Evolutionary conservation across 169 alveolate genomes (phyloP).

Genomic region (Cryptosporidium canis): DNA sequence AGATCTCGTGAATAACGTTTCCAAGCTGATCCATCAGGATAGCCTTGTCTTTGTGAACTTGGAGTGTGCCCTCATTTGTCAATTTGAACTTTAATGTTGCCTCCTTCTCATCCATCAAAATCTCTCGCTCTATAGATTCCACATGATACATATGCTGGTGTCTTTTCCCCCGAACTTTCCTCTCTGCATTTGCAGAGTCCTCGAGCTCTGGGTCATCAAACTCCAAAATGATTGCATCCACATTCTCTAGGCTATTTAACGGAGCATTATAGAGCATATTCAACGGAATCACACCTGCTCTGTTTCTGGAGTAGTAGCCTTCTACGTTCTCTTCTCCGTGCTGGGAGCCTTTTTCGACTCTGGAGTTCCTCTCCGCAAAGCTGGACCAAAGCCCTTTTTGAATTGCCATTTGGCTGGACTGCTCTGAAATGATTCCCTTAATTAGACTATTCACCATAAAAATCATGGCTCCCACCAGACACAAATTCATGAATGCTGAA

Average conservation of each 20-base stretch:
- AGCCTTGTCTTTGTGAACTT: constrained; percentile 25
- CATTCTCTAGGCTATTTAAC: constrained; percentile 29
- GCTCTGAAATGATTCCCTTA: neutral
- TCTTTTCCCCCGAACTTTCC: neutral
- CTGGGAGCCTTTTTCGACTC: neutral
- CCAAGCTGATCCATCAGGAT: constrained; percentile 23
- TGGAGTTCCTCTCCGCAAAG: constrained; percentile 7
- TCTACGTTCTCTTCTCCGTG: neutral
- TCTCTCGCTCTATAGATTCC: constrained; percentile 38
- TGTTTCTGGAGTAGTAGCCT: neutral
- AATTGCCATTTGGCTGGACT: neutral
- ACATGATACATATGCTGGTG: constrained; percentile 50
- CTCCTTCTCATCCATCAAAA: constrained; percentile 3
- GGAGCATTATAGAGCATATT: constrained; percentile 57
- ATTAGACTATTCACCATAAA: constrained; percentile 16
- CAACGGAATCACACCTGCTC: constrained; percentile 22
- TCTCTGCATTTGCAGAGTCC: neutral
- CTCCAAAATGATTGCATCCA: constrained; percentile 58
- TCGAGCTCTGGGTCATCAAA: constrained; percentile 3
- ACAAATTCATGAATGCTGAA: neutral
- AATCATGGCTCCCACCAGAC: constrained; percentile 13
- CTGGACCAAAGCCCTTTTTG: constrained; percentile 3
- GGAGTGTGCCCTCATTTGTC: neutral
- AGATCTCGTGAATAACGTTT: neutral
- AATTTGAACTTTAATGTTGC: constrained; percentile 38